phyloP scores from a whole-genome alignment of 73 alveolate genomes.

The Tetrahymena thermophila region DNA sequence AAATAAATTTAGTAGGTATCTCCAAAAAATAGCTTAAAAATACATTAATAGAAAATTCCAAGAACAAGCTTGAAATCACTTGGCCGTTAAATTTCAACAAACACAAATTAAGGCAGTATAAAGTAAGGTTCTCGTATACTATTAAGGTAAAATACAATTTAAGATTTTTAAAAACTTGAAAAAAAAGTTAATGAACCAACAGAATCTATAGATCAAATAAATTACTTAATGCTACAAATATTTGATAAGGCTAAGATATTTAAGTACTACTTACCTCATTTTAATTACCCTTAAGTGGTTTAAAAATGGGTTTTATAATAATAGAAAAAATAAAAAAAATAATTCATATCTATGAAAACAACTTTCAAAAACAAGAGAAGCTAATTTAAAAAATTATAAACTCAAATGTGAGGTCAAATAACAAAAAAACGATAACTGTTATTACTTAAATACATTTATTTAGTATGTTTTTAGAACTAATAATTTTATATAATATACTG shows the following conservation, averaged over 20 bases:
- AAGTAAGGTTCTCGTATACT: neutral
- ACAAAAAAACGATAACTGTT: too few species aligned
- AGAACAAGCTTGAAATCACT: too few species aligned
- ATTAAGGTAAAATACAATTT: neutral
- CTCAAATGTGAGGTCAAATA: neutral
- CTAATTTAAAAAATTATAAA: neutral
- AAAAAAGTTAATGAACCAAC: neutral
- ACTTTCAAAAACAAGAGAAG: neutral
- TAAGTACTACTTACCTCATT: neutral
- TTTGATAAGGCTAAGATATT: neutral
- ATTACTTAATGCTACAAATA: neutral
- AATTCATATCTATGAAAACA: neutral
- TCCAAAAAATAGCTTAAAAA: too few species aligned
- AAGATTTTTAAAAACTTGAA: neutral
- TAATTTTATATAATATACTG: too few species aligned
- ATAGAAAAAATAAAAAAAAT: too few species aligned
- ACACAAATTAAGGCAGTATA: neutral
- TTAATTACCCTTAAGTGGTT: neutral
- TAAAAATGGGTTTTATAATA: neutral
- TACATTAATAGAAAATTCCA: too few species aligned
- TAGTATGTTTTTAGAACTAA: too few species aligned
- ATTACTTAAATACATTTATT: too few species aligned
- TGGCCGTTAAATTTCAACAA: neutral
- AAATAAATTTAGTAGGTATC: too few species aligned
- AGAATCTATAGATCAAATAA: neutral